phyloP scores from a whole-genome alignment of 345 rosid genomes.

The Linum tenue region DNA sequence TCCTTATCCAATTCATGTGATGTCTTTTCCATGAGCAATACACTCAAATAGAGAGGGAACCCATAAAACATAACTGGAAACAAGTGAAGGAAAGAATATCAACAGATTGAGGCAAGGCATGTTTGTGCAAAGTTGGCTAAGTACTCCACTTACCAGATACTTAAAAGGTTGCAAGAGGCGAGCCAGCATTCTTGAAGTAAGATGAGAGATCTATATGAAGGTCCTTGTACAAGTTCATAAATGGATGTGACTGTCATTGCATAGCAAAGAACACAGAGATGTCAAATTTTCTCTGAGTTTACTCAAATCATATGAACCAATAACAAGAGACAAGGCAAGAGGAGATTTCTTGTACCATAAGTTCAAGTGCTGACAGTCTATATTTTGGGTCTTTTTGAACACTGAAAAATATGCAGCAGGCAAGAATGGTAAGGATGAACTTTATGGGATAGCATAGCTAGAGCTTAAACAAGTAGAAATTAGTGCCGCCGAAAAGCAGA shows the following conservation, averaged over 20 bases:
- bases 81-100: too few species aligned
- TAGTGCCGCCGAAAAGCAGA: not conserved
- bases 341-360: slow-evolving; percentile 38
- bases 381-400: slow-evolving; percentile 66
- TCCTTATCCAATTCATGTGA: too few species aligned
- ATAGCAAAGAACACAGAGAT: not conserved
- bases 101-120: too few species aligned
- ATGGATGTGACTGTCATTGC: slow-evolving; percentile 55
- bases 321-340: slow-evolving; percentile 5
- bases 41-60: too few species aligned
- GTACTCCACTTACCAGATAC: slow-evolving; percentile 29
- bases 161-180: slow-evolving; percentile 78
- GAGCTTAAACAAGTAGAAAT: not conserved
- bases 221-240: slow-evolving; percentile 58
- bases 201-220: slow-evolving; percentile 54
- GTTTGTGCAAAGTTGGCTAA: not conserved
- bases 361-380: slow-evolving; percentile 59
- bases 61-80: too few species aligned
- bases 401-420: slow-evolving; percentile 32
- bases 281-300: slow-evolving; percentile 1
- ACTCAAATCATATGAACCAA: not conserved
- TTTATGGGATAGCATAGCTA: too few species aligned
- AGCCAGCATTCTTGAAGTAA: slow-evolving; percentile 80
- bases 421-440: too few species aligned
- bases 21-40: too few species aligned